Evolutionary conservation across 345 rosid genomes (phyloP).

Genomic region (Acer saccharum): DNA sequence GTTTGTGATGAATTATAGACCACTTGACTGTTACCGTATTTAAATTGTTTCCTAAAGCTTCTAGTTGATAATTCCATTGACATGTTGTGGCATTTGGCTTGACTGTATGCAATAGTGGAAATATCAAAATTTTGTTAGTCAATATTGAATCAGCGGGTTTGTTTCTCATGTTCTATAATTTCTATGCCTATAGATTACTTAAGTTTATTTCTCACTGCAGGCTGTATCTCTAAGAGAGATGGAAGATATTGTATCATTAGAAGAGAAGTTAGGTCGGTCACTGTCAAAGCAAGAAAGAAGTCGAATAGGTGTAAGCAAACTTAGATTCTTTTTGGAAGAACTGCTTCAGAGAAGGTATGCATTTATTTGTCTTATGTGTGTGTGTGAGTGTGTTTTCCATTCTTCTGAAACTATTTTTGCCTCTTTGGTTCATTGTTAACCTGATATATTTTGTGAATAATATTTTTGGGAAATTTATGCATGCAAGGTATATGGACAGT

Average conservation of each 20-base stretch:
- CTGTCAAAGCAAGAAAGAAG: constrained; percentile 75
- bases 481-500: constrained; percentile 80
- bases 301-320: constrained; percentile 89
- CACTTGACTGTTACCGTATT: no score
- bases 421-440: not conserved
- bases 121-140: no score
- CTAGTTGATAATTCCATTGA: no score
- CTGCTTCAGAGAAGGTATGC: constrained; percentile 77
- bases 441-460: constrained; percentile 16
- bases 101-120: no score
- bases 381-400: not conserved
- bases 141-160: not conserved
- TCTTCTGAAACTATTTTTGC: constrained; percentile 3
- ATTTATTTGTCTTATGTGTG: not conserved
- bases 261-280: constrained; percentile 81
- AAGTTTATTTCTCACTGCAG: constrained; percentile 33
- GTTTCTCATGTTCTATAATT: not conserved
- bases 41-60: no score
- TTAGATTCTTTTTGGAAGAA: constrained; percentile 83
- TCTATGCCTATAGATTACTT: not conserved
- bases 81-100: no score
- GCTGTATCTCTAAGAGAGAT: constrained; percentile 70
- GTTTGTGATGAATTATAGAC: no score
- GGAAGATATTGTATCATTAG: constrained; percentile 68
- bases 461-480: constrained; percentile 21